Percentiles rank a stretch among this genome's conserved stretches.
Conservation (phyloP, 345 rosid species). For the Isatis tinctoria region DNA sequence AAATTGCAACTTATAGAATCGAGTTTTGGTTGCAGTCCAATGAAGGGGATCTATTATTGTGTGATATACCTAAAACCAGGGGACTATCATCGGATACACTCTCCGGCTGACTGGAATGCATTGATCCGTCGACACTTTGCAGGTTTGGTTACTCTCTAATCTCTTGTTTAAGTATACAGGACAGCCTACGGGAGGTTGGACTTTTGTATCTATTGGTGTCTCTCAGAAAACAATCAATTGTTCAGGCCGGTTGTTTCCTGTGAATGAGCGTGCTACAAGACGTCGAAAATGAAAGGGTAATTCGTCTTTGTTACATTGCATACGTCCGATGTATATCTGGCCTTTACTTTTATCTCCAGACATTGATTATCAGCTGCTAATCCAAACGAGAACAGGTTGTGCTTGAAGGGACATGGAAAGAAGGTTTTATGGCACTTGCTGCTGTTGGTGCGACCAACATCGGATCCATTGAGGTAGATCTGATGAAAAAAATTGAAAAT, state of each 20-base stretch:
- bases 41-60: conserved; percentile 88
- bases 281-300: conserved; percentile 97
- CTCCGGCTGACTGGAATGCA: conserved; percentile 89
- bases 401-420: conserved; percentile 86
- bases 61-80: conserved; percentile 92
- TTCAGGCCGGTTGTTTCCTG: conserved; percentile 68
- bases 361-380: conserved; percentile 12
- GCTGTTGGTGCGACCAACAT: conserved; percentile 95
- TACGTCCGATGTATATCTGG: neutral
- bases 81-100: conserved; percentile 90
- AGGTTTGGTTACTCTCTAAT: conserved; percentile 41
- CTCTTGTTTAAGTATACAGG: neutral
- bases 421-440: conserved; percentile 88
- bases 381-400: conserved; percentile 57
- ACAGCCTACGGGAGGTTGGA: neutral
- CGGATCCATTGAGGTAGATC: conserved; percentile 85
- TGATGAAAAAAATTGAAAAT: neutral
- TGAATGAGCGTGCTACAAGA: conserved; percentile 86
- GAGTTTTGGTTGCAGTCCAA: conserved; percentile 50
- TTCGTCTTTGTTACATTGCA: neutral
- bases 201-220: neutral
- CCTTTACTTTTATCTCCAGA: neutral
- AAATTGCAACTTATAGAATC: neutral
- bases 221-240: neutral
- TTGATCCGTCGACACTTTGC: conserved; percentile 85